phyloP scores from a whole-genome alignment of 331 rosid genomes.

The Cucumis variabilis region DNA sequence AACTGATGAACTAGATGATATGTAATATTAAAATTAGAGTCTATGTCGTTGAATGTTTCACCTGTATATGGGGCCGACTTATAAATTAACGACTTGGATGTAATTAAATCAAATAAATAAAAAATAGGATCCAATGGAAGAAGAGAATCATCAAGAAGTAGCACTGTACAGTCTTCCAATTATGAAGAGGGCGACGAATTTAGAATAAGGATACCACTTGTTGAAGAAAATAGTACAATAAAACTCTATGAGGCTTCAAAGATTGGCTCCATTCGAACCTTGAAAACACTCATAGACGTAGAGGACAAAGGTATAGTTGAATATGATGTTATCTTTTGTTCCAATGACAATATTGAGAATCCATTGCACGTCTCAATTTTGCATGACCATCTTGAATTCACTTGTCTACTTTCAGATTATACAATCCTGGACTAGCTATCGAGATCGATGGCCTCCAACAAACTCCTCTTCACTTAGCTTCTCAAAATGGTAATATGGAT shows the following conservation, averaged over 20 bases:
- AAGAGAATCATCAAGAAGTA: neutral
- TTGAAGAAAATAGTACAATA: neutral
- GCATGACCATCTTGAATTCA: neutral
- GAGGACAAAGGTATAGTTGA: neutral
- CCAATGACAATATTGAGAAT: neutral
- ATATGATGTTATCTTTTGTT: neutral
- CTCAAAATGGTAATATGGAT: neutral
- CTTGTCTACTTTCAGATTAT: neutral
- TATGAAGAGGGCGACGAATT: neutral
- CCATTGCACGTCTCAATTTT: neutral
- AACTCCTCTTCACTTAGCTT: slow-evolving; percentile 1
- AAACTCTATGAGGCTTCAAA: neutral
- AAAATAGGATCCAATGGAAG: neutral
- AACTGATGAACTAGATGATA: neutral
- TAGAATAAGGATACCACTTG: neutral
- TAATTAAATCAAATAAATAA: too few relatives aligned
- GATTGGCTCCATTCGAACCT: neutral
- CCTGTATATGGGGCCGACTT: neutral
- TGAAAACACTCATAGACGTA: neutral
- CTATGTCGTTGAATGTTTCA: neutral
- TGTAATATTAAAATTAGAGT: neutral
- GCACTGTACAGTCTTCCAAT: neutral
- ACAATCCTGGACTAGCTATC: neutral
- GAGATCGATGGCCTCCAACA: neutral
- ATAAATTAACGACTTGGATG: too few relatives aligned